Evolutionary conservation across 1,284 basidiomycete genomes (phyloP).

Genomic region (Ganoderma resinaceum): DNA sequence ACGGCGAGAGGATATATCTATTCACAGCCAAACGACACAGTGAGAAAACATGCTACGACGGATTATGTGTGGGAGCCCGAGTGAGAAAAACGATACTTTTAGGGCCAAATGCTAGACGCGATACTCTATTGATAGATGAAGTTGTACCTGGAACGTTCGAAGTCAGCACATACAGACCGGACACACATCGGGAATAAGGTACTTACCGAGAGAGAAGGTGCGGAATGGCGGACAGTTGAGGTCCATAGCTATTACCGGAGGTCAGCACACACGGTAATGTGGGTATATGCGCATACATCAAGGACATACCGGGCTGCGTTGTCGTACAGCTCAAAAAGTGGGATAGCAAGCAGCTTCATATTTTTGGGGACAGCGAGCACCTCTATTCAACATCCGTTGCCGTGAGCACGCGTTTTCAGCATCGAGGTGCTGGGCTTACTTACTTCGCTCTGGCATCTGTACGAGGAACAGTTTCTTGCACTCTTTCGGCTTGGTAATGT

Average conservation of each 20-base stretch:
- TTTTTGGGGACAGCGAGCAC: constrained; percentile 97
- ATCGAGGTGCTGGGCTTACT: constrained; percentile 41
- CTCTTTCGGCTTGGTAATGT: constrained; percentile 97
- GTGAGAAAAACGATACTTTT: constrained; percentile 2
- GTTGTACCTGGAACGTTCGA: constrained; percentile 55
- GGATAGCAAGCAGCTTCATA: constrained; percentile 97
- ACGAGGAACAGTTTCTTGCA: constrained; percentile 97
- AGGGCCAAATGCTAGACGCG: not conserved
- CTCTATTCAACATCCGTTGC: constrained; percentile 57
- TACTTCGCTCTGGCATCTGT: constrained; percentile 93
- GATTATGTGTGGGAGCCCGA: constrained; percentile 7
- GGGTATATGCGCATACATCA: not conserved
- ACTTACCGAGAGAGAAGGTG: constrained; percentile 89
- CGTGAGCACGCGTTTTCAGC: not conserved
- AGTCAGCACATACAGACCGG: not conserved
- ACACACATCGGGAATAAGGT: not conserved
- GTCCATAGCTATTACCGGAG: constrained; percentile 69
- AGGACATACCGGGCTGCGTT: constrained; percentile 83
- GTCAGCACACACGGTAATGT: not conserved
- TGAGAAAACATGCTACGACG: constrained; percentile 13
- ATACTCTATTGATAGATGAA: constrained; percentile 69
- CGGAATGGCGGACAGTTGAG: constrained; percentile 93
- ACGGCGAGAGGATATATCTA: constrained; percentile 7
- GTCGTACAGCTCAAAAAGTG: constrained; percentile 96
- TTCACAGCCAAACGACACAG: constrained; percentile 11